Base-by-base conservation (phyloP, 768 basidiomycete species). In the Lanmaoa rubissima region DNA sequence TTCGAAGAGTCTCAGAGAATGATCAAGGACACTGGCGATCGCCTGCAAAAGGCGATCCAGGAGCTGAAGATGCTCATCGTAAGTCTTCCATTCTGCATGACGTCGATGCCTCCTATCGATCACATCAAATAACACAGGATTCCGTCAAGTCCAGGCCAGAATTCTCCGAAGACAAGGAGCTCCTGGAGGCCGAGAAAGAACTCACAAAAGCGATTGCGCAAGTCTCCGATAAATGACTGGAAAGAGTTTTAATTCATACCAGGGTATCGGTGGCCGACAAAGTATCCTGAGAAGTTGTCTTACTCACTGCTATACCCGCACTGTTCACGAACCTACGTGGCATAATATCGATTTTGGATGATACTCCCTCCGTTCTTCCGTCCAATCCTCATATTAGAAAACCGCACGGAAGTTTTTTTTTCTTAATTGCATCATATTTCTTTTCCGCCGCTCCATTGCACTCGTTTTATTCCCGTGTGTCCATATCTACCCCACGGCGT, bases 1-100 rank as follows among this genome's bases (percentile, higher is more conserved):
- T 73, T 86, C 48, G 85, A 89, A 54, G 92, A 95, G 76, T 86
- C 87, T 42, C 75, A 82, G 59, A 91, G 84, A 78, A 92, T 95
- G 92, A 81, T 93, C 57, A 73, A 73, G 49, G 90, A 93, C 67
- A 80, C 86, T 21, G 74, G 76, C 53, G 78, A 70, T 53, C 80
- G 88, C 46, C 74, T 92, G n/a, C 82, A 77, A 46, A 81, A 78
- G 65, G 85, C 83, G 34, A 76, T 77, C 32, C 83, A 75, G 54
- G 88, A 89, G 53, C 77, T 94, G 57, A 75, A 78, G 60, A 79
- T 82, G 55, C 72, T 92, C 45, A 69, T 92, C 51, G 92, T 94
- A 69, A 59, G 90, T 83, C 53, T 61, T 60, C 61, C 66, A 59
- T 61, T 59, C 55, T 34, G 4, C 57, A 44, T 66, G 59, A 59